Conservation (phyloP, 306 rosid species). For the Gastrolobium villosum region DNA sequence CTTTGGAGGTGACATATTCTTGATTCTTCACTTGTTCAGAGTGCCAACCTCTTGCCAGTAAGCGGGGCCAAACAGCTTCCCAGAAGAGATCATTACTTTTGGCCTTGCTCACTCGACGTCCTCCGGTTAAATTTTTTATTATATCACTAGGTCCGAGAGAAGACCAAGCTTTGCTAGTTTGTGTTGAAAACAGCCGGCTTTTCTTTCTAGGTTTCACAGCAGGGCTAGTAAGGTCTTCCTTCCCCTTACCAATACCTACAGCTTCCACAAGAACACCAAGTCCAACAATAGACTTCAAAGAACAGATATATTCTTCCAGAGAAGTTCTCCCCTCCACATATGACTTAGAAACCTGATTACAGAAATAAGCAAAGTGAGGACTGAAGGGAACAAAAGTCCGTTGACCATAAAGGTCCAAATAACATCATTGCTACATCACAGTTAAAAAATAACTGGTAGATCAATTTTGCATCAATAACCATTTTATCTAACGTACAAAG, state of each 20-base stretch:
- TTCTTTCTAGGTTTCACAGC: constrained; percentile 63
- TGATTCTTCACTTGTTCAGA: constrained; percentile 77
- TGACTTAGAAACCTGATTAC: constrained; percentile 67
- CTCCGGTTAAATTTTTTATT: constrained; percentile 71
- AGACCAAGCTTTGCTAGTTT: constrained; percentile 65
- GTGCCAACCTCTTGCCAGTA: constrained; percentile 86
- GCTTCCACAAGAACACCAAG: constrained; percentile 73
- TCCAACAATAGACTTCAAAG: constrained; percentile 73
- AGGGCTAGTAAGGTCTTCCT: constrained; percentile 76
- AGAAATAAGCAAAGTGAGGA: constrained; percentile 44
- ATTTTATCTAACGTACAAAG: background rate
- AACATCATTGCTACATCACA: background rate
- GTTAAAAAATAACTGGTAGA: background rate
- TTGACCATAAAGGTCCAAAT: constrained; percentile 40
- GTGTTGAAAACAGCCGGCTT: constrained; percentile 48
- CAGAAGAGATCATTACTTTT: constrained; percentile 79
- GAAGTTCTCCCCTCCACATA: constrained; percentile 69
- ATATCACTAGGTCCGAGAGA: constrained; percentile 72
- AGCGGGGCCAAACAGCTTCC: constrained; percentile 97
- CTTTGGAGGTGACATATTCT: constrained; percentile 60
- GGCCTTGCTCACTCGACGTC: constrained; percentile 74
- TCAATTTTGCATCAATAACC: background rate
- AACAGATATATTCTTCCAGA: constrained; percentile 70
- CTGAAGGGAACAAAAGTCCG: constrained; percentile 18
- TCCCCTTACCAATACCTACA: constrained; percentile 75